Conservation (phyloP, 805 yeast genomes). For the Spathaspora girioi region DNA sequence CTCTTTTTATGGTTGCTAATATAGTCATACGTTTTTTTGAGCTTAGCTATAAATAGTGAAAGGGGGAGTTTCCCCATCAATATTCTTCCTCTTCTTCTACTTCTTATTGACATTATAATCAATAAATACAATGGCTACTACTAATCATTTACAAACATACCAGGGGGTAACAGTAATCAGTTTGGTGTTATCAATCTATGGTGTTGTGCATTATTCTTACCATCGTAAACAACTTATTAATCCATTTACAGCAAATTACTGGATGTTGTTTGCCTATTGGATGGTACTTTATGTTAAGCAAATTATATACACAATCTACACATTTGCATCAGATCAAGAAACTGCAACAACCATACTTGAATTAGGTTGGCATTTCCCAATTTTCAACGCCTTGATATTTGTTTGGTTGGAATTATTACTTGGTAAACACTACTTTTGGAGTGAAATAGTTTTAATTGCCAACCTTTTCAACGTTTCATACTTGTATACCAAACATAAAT, state of each 20-base stretch:
- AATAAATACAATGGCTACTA: slow-evolving; percentile 1
- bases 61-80: too few relatives aligned
- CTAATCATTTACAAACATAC: slow-evolving; percentile 17
- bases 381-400: slow-evolving; percentile 58
- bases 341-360: slow-evolving; percentile 7
- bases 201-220: slow-evolving; percentile 33
- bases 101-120: not conserved
- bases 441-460: slow-evolving; percentile 55
- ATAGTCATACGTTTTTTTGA: slow-evolving; percentile 1
- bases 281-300: slow-evolving; percentile 50
- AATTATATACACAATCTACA: slow-evolving; percentile 44
- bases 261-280: slow-evolving; percentile 58
- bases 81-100: not conserved
- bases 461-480: slow-evolving; percentile 59
- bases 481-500: slow-evolving; percentile 56
- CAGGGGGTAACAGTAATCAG: slow-evolving; percentile 50
- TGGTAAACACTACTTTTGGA: slow-evolving; percentile 51
- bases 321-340: slow-evolving; percentile 30
- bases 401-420: slow-evolving; percentile 65
- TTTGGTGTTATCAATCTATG: slow-evolving; percentile 53
- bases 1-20: not conserved
- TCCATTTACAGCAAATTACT: slow-evolving; percentile 62
- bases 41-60: not conserved
- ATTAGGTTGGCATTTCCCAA: slow-evolving; percentile 60
- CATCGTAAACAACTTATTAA: slow-evolving; percentile 52